Evolutionary conservation across 306 rosid species (phyloP), one percentile per base, ranked within the genome.

Genomic region (Ceratonia siliqua): DNA sequence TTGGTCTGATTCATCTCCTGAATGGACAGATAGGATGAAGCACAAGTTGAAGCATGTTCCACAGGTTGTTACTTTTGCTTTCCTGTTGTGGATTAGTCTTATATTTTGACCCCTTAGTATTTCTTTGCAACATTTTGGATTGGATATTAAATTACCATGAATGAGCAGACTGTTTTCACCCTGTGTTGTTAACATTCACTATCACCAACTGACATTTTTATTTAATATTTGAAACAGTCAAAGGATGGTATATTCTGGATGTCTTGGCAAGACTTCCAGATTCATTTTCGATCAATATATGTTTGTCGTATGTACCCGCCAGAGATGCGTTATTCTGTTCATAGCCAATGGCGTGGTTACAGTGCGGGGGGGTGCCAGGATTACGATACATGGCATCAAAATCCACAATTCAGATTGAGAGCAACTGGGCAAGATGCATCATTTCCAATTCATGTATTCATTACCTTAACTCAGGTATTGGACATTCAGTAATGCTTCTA

Each of bases 211-310:
- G 66, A 61, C 61, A 12, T 56, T 12, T 56, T 42, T 56, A 61
- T 57, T 33, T 61, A 25, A 17, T 25, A 55, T 73, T 39, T 69
- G 61, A 11, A 45, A 77, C 93, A 95, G 99, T 92, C 99, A 42
- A 92, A 85, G 78, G 97, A 95, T 78, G 98, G 99, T 68, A 95
- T 95, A 82, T 95, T 95, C 82, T 95, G 99, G 99, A 92, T 95
- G 99, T 95, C 99, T 43, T 95, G 99, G 99, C 99, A 95, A 87
- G 99, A 95, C 82, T 95, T 95, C 79, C 99, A 95, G 85, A 89
- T 95, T 83, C 99, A 95, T 83, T 95, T 95, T 64, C 91, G 99
- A 62, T 95, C 99, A 30, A 95, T 95, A 78, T 92, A 95, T 85
- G 93, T 95, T 70, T 95, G 99, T 52, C 98, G 99, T 25, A 57